Percentiles rank a stretch among this genome's conserved stretches.
phyloP scores from a whole-genome alignment of 2,329 filamentous ascomycete genomes.

The Colletotrichum sp. region DNA sequence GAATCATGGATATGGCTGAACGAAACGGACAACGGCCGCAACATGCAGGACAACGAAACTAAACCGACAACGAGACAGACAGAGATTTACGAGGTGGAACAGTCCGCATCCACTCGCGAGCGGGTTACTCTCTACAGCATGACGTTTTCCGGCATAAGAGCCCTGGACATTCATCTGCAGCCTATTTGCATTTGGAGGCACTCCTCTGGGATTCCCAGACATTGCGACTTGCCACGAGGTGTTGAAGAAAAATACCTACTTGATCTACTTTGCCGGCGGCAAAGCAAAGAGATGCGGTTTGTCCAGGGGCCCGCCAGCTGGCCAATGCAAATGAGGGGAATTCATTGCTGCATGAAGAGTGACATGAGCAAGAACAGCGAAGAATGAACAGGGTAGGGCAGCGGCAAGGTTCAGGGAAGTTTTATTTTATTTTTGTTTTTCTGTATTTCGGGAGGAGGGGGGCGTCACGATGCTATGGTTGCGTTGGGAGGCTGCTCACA shows the following conservation, averaged over 20 bases:
- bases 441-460: neutral
- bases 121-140: neutral
- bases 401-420: neutral
- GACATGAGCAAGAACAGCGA: neutral
- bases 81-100: neutral
- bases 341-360: constrained; percentile 5
- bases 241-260: neutral
- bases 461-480: neutral
- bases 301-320: neutral
- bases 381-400: neutral
- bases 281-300: neutral
- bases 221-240: constrained; percentile 2
- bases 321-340: neutral
- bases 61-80: neutral
- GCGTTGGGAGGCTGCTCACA: neutral
- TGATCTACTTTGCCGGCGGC: constrained; percentile 3
- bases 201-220: neutral
- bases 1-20: neutral
- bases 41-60: neutral
- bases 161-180: neutral
- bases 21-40: neutral
- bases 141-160: neutral
- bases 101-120: neutral
- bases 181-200: neutral
- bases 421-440: neutral